These are phyloP conservation scores for Penicillium antarcticum DNA, from an alignment of 495 filamentous ascomycete species.

Conservation along the genomic window DNA sequence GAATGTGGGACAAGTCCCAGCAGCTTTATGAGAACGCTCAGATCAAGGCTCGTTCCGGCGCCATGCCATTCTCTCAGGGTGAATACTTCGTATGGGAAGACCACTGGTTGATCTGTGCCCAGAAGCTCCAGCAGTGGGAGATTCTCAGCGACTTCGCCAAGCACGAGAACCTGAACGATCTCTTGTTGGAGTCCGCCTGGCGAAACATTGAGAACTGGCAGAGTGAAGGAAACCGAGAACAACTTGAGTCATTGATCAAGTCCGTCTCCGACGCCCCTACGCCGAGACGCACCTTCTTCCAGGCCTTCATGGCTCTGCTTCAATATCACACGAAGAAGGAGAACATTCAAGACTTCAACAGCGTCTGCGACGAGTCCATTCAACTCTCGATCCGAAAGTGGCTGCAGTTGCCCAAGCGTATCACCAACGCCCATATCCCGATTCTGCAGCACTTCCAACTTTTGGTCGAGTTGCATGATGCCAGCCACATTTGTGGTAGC, in stretches of 20 bases:
- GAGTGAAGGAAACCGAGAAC: slow-evolving; percentile 76
- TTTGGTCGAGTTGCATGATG: slow-evolving; percentile 97
- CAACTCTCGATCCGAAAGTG: slow-evolving; percentile 96
- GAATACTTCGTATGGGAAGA: slow-evolving; percentile 99
- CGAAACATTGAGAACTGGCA: slow-evolving; percentile 91
- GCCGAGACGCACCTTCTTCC: slow-evolving; percentile 89
- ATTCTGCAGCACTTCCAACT: slow-evolving; percentile 97
- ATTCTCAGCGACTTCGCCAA: slow-evolving; percentile 97
- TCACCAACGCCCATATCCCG: slow-evolving; percentile 94
- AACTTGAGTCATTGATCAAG: slow-evolving; percentile 86
- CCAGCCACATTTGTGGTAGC: slow-evolving; percentile 89
- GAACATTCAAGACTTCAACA: slow-evolving; percentile 72
- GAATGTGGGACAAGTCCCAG: slow-evolving; percentile 99
- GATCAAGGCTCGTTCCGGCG: slow-evolving; percentile 91
- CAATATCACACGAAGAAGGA: slow-evolving; percentile 91
- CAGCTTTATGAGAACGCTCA: slow-evolving; percentile 93
- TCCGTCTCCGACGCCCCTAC: slow-evolving; percentile 96
- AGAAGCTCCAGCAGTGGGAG: slow-evolving; percentile 99
- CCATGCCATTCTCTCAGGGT: slow-evolving; percentile 88
- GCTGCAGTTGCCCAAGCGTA: slow-evolving; percentile 90
- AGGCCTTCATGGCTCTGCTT: slow-evolving; percentile 93
- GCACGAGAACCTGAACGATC: slow-evolving; percentile 96
- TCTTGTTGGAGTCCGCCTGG: slow-evolving; percentile 94
- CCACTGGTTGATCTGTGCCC: slow-evolving; percentile 95
- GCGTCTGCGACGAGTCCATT: slow-evolving; percentile 91